phyloP scores from a whole-genome alignment of 2,329 filamentous ascomycete genomes.

The Pseudogymnoascus sp. region DNA sequence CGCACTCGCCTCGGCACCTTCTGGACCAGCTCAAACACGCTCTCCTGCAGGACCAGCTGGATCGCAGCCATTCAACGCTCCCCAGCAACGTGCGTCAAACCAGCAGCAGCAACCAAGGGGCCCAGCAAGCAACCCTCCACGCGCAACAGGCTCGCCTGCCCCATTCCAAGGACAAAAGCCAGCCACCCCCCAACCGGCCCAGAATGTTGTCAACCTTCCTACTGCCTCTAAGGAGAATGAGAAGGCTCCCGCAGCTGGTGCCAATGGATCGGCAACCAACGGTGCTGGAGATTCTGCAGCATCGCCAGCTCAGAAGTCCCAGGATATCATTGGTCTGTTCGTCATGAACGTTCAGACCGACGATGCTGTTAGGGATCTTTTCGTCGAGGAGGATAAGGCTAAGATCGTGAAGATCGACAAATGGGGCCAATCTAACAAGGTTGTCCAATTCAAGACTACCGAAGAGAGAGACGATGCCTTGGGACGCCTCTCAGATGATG shows the following conservation, averaged over 20 bases:
- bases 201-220: slow-evolving; percentile 28
- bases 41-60: slow-evolving; percentile 22
- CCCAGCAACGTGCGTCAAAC: slow-evolving; percentile 22
- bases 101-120: slow-evolving; percentile 26
- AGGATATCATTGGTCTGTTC: slow-evolving; percentile 77
- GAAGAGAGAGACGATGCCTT: slow-evolving; percentile 79
- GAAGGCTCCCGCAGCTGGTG: slow-evolving; percentile 36
- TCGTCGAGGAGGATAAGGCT: slow-evolving; percentile 70
- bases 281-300: slow-evolving; percentile 42
- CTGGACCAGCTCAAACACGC: slow-evolving; percentile 24
- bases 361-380: slow-evolving; percentile 73
- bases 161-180: slow-evolving; percentile 34
- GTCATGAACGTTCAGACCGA: slow-evolving; percentile 79
- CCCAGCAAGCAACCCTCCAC: slow-evolving; percentile 24
- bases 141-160: slow-evolving; percentile 26
- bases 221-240: slow-evolving; percentile 50
- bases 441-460: slow-evolving; percentile 72
- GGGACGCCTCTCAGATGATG: slow-evolving; percentile 63
- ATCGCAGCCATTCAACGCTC: slow-evolving; percentile 22
- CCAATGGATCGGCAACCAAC: slow-evolving; percentile 46
- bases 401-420: slow-evolving; percentile 78
- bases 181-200: slow-evolving; percentile 37
- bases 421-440: slow-evolving; percentile 71
- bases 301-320: slow-evolving; percentile 55
- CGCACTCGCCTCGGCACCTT: slow-evolving; percentile 27